phyloP scores from a whole-genome alignment of 1,284 basidiomycete species.

The Heterobasidion annosum region DNA sequence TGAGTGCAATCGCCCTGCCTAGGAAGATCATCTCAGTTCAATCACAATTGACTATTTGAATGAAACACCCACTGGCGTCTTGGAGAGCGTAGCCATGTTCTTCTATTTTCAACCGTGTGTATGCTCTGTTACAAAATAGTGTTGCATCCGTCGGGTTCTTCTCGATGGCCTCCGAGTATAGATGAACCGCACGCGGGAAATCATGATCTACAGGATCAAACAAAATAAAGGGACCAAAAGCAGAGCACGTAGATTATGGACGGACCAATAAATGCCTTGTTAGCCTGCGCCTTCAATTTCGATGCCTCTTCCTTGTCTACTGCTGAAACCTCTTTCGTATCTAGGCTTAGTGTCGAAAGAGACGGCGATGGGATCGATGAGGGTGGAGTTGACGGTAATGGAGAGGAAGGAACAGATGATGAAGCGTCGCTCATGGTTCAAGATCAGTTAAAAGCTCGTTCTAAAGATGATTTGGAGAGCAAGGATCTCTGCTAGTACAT shows the following conservation, averaged over 20 bases:
- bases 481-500: no score
- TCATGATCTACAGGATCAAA: slow-evolving; percentile 34
- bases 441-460: background rate
- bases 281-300: slow-evolving; percentile 75
- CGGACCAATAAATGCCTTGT: slow-evolving; percentile 77
- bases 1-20: slow-evolving; percentile 85
- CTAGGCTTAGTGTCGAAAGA: slow-evolving; percentile 32
- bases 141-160: slow-evolving; percentile 73
- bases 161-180: slow-evolving; percentile 75
- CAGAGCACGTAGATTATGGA: background rate
- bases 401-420: slow-evolving; percentile 29
- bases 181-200: slow-evolving; percentile 53
- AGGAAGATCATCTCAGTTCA: slow-evolving; percentile 5
- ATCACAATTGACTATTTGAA: background rate
- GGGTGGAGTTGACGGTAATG: slow-evolving; percentile 38
- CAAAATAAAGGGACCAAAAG: background rate
- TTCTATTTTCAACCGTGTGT: slow-evolving; percentile 70
- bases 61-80: slow-evolving; percentile 58
- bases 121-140: slow-evolving; percentile 75
- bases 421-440: slow-evolving; percentile 36
- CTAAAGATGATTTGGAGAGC: background rate
- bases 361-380: slow-evolving; percentile 51
- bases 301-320: slow-evolving; percentile 61
- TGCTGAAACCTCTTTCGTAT: slow-evolving; percentile 51
- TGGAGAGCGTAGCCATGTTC: slow-evolving; percentile 77